These are phyloP conservation scores for Kockovaella imperatae DNA, from an alignment of 768 basidiomycete species.

Conservation along the genomic window DNA sequence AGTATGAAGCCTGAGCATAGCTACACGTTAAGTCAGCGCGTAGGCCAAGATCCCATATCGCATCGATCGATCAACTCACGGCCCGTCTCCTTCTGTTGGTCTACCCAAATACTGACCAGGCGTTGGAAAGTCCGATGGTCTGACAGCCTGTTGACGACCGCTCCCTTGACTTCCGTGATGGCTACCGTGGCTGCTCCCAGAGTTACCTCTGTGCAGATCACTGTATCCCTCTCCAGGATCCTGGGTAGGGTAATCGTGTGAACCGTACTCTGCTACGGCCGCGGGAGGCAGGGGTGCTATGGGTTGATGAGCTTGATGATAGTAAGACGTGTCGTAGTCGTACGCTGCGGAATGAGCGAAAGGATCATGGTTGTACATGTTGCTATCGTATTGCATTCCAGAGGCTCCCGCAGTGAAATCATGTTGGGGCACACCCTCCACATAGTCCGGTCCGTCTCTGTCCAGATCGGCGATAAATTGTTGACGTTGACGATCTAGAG, in stretches of 20 bases:
- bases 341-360: conserved; percentile 29
- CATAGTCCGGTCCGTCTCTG: conserved; percentile 10
- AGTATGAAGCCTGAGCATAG: conserved; percentile 36
- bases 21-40: conserved; percentile 10
- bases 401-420: conserved; percentile 38
- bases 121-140: conserved; percentile 18
- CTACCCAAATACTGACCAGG: conserved; percentile 29
- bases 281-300: conserved; percentile 15
- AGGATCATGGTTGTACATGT: conserved; percentile 25
- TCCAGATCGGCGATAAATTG: conserved; percentile 37
- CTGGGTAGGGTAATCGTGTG: conserved; percentile 30
- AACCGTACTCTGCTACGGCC: not conserved
- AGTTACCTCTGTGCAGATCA: conserved; percentile 34
- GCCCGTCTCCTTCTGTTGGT: conserved; percentile 38
- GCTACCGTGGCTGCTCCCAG: conserved; percentile 17
- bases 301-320: conserved; percentile 16
- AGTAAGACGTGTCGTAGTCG: conserved; percentile 24
- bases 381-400: conserved; percentile 8
- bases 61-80: conserved; percentile 19
- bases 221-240: conserved; percentile 31
- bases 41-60: not conserved
- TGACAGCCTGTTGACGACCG: not conserved
- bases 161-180: conserved; percentile 21
- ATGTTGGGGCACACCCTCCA: conserved; percentile 37
- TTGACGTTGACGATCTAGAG: conserved; percentile 32